These are phyloP conservation scores for Boeremia lycopersici DNA, from an alignment of 2,329 filamentous ascomycete genomes.

Conservation along the genomic window DNA sequence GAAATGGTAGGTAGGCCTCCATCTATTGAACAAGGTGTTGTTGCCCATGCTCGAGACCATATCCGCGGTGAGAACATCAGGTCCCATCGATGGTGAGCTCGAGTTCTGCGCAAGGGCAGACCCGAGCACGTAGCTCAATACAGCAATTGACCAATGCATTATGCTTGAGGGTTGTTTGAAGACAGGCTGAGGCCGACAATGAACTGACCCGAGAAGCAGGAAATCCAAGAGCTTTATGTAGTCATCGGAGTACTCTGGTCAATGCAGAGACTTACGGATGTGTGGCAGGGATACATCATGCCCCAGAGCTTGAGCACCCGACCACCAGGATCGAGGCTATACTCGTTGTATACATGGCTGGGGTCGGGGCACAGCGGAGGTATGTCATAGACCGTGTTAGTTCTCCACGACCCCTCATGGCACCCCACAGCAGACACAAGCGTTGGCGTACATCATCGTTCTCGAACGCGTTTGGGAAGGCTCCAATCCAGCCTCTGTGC, in stretches of 20 bases:
- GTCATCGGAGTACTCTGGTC: neutral
- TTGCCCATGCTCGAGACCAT: conserved; percentile 48
- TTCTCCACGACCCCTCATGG: conserved; percentile 29
- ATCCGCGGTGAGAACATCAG: conserved; percentile 35
- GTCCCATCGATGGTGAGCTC: conserved; percentile 17
- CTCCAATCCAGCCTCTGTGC: conserved; percentile 18
- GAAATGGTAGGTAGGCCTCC: conserved; percentile 55
- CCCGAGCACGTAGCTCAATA: conserved; percentile 35
- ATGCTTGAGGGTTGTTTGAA: conserved; percentile 4
- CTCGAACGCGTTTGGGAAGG: conserved; percentile 18
- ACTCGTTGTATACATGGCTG: conserved; percentile 10
- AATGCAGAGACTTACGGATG: conserved; percentile 12
- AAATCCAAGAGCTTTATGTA: conserved; percentile 23
- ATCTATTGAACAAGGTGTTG: conserved; percentile 57
- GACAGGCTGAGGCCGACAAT: conserved; percentile 1
- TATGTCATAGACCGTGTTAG: conserved; percentile 13
- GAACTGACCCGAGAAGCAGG: neutral
- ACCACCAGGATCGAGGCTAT: conserved; percentile 22
- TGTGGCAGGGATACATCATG: conserved; percentile 24
- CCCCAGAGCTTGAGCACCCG: conserved; percentile 17
- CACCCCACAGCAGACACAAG: conserved; percentile 27
- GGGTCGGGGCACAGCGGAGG: conserved; percentile 22
- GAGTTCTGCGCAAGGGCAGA: conserved; percentile 29
- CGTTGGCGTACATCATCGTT: conserved; percentile 20
- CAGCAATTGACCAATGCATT: conserved; percentile 32